Conservation (phyloP, 75 land plant species). For the Larix kaempferi region DNA sequence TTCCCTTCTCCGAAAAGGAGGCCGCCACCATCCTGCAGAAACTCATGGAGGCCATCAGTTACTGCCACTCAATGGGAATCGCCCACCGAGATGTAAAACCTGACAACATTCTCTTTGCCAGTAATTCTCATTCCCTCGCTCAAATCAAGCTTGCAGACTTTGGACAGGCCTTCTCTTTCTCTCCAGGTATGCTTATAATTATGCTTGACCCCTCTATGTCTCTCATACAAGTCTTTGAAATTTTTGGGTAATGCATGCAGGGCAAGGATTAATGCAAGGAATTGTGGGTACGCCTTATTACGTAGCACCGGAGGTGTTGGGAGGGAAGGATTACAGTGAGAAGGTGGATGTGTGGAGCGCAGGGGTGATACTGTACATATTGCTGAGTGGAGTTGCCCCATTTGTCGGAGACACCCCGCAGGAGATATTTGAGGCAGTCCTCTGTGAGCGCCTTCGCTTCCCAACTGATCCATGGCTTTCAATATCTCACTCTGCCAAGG, state of each 20-base stretch:
- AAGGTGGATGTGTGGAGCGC: constrained; percentile 82
- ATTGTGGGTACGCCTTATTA: constrained; percentile 74
- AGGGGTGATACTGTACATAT: constrained; percentile 60
- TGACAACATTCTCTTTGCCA: constrained; percentile 45
- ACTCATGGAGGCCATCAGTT: constrained; percentile 34
- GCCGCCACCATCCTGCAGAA: constrained; percentile 26
- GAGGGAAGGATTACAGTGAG: constrained; percentile 52
- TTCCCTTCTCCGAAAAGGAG: constrained; percentile 22
- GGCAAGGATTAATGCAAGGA: constrained; percentile 23
- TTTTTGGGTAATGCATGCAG: constrained; percentile 18
- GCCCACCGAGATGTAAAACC: constrained; percentile 68
- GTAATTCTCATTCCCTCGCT: constrained; percentile 12
- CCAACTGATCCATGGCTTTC: constrained; percentile 34
- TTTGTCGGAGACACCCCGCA: constrained; percentile 57
- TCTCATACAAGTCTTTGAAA: constrained; percentile 17
- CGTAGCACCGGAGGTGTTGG: constrained; percentile 66
- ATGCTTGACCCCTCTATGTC: constrained; percentile 5
- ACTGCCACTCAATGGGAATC: constrained; percentile 48
- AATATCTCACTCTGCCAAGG: constrained; percentile 48
- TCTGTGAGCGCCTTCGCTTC: constrained; percentile 56
- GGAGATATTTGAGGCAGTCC: constrained; percentile 61
- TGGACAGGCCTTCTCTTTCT: constrained; percentile 61
- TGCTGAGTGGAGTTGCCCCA: constrained; percentile 60
- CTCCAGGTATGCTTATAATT: constrained; percentile 18
- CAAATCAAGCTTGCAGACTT: constrained; percentile 43